A percentile compares a stretch with the other conserved stretches of the same genome.
phyloP scores from a whole-genome alignment of 768 basidiomycete genomes.

The Psilocybe tampanensis region DNA sequence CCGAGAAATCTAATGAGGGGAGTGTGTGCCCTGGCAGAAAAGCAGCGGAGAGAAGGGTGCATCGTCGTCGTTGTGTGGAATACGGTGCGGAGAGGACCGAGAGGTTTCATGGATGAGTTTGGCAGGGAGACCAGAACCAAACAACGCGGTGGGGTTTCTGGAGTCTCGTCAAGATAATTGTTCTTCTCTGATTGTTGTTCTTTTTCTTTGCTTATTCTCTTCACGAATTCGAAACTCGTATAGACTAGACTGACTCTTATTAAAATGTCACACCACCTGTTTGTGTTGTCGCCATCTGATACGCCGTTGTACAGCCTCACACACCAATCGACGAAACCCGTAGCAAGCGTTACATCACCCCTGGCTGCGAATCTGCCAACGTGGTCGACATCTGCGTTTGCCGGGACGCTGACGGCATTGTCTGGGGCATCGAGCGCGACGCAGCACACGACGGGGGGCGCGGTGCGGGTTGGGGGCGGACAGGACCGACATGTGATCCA shows the following conservation, averaged over 20 bases:
- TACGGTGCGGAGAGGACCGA: background rate
- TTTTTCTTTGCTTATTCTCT: background rate
- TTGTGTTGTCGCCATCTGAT: conserved; percentile 83
- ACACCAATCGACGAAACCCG: conserved; percentile 79
- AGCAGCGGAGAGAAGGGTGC: conserved; percentile 28
- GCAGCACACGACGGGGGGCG: conserved; percentile 67
- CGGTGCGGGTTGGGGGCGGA: conserved; percentile 72
- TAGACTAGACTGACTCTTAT: background rate
- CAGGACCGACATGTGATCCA: conserved; percentile 94
- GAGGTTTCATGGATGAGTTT: conserved; percentile 9
- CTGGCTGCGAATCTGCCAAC: conserved; percentile 83
- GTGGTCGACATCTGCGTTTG: conserved; percentile 92
- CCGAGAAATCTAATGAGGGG: conserved; percentile 69
- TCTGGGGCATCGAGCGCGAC: conserved; percentile 82
- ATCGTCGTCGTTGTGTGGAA: conserved; percentile 12
- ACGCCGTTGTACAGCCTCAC: conserved; percentile 84
- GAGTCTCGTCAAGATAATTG: background rate
- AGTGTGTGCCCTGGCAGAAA: conserved; percentile 47
- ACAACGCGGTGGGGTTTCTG: conserved; percentile 14
- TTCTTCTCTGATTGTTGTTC: too few species aligned
- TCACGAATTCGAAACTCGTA: background rate
- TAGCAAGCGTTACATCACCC: conserved; percentile 58
- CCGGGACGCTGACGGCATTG: conserved; percentile 84
- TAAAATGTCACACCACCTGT: conserved; percentile 87
- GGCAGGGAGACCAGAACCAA: conserved; percentile 10